Conservation (phyloP, 2,329 filamentous ascomycete species). For the Fusarium bulbicola region DNA sequence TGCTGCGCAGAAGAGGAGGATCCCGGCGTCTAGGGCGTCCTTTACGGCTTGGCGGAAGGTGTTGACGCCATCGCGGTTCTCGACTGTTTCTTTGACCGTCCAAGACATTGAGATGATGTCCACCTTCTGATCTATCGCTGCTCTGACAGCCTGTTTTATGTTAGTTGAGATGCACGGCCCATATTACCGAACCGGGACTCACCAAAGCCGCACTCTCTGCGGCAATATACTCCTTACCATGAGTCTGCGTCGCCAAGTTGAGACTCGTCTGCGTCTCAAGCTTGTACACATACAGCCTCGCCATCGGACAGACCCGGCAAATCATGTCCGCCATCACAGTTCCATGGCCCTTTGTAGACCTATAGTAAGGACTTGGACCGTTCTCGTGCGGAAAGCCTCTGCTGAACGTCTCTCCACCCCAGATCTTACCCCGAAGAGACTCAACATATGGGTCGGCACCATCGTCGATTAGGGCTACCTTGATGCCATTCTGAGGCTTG, state of each 20-base stretch:
- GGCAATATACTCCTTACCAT: background rate
- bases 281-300: background rate
- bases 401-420: background rate
- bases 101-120: conserved; percentile 28
- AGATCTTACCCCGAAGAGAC: background rate
- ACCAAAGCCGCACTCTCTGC: conserved; percentile 9
- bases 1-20: conserved; percentile 1
- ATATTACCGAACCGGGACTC: background rate
- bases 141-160: conserved; percentile 3
- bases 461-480: background rate
- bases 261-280: conserved; percentile 25
- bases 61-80: background rate
- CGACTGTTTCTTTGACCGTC: background rate
- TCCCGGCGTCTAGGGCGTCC: background rate
- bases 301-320: background rate
- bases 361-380: background rate
- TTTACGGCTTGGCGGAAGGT: background rate
- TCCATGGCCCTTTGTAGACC: background rate
- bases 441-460: background rate
- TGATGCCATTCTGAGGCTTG: background rate
- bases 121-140: conserved; percentile 18
- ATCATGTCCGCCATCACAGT: background rate
- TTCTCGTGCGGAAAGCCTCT: background rate
- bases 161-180: background rate
- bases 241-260: background rate